Conservation (phyloP, 176 grass and related monocot species). For the Echinochloa phyllopogon region DNA sequence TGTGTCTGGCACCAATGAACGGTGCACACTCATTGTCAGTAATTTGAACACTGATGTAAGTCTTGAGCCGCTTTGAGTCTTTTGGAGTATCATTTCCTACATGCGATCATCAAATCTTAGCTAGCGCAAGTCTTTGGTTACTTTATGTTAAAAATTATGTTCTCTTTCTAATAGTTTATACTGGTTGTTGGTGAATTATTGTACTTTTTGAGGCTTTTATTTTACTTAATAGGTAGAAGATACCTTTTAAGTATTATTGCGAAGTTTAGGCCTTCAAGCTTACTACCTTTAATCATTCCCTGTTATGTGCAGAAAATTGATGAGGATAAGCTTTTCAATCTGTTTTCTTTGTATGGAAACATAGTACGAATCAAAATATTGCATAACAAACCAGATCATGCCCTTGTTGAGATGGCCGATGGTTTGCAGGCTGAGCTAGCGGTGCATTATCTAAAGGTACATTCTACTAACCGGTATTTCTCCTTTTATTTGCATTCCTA, state of each 20-base stretch:
- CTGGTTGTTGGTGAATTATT: background rate
- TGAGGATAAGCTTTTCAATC: slow-evolving; percentile 95
- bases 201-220: background rate
- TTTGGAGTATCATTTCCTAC: background rate
- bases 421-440: slow-evolving; percentile 96
- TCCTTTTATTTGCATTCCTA: slow-evolving; percentile 31
- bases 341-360: slow-evolving; percentile 98
- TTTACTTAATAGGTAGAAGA: background rate
- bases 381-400: slow-evolving; percentile 93
- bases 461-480: background rate
- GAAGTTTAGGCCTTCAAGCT: background rate
- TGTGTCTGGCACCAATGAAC: slow-evolving; percentile 77
- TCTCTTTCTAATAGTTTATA: background rate
- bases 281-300: slow-evolving; percentile 3
- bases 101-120: background rate
- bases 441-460: slow-evolving; percentile 88
- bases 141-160: slow-evolving; percentile 8
- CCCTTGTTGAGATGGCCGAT: slow-evolving; percentile 94
- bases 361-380: slow-evolving; percentile 91
- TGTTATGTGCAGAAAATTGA: slow-evolving; percentile 76
- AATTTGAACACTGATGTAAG: slow-evolving; percentile 98
- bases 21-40: slow-evolving; percentile 90
- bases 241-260: background rate
- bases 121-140: background rate
- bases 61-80: slow-evolving; percentile 20